Evolutionary conservation across 345 rosid genomes (phyloP).

Genomic region (Eucalyptus erythrocorys): DNA sequence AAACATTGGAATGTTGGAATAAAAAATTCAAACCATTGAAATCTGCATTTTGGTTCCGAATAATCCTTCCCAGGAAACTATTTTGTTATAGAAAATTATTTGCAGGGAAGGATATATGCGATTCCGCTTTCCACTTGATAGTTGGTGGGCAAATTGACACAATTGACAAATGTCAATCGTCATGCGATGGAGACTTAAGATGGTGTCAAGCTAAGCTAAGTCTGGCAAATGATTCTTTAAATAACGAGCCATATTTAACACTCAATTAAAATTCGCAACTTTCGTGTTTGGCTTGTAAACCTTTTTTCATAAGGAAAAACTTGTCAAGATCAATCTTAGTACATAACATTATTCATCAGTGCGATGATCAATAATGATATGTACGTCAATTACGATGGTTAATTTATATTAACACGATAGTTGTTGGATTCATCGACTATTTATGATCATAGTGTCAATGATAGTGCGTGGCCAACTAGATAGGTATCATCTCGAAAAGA

Average conservation of each 20-base stretch:
- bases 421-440: neutral
- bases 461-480: neutral
- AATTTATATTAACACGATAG: accelerated
- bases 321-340: neutral
- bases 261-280: neutral
- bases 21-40: neutral
- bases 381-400: neutral
- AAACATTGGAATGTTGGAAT: neutral
- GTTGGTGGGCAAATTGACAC: neutral
- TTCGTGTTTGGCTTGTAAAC: neutral
- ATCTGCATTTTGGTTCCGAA: neutral
- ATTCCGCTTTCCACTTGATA: neutral
- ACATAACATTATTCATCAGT: neutral
- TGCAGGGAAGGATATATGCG: neutral
- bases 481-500: neutral
- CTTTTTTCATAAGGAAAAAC: neutral
- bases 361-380: accelerated
- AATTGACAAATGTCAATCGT: neutral
- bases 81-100: neutral
- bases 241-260: neutral
- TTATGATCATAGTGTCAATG: neutral
- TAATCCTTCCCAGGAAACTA: neutral
- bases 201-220: neutral
- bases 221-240: neutral
- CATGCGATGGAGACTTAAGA: neutral